These are phyloP conservation scores for Ensete ventricosum DNA, from an alignment of 176 grass and related monocot species.

Conservation along the genomic window DNA sequence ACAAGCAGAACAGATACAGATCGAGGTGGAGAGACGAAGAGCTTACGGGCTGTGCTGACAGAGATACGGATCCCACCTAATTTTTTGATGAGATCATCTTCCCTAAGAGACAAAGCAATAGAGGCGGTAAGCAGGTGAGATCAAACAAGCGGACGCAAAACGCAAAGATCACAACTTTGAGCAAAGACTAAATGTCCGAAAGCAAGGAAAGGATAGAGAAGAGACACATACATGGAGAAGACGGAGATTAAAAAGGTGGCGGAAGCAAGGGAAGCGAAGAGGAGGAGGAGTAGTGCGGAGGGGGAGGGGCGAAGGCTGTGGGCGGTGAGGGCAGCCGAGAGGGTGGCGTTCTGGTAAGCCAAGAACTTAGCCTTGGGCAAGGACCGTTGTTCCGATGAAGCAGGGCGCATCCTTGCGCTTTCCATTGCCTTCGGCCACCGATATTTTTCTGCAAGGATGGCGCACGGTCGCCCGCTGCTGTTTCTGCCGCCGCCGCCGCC, in stretches of 20 bases:
- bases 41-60: constrained; percentile 36
- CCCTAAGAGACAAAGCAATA: constrained; percentile 34
- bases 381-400: not conserved
- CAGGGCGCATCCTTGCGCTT: not conserved
- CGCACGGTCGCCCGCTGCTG: not conserved
- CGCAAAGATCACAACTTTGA: not conserved
- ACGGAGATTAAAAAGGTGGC: constrained; percentile 35
- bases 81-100: constrained; percentile 33
- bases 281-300: constrained; percentile 45
- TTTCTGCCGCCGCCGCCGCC: not conserved
- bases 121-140: not conserved
- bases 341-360: constrained; percentile 60
- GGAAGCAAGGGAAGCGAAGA: constrained; percentile 28
- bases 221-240: constrained; percentile 38
- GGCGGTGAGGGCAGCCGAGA: constrained; percentile 49
- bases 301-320: constrained; percentile 53
- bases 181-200: not conserved
- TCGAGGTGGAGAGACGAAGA: constrained; percentile 5
- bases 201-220: constrained; percentile 1
- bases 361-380: constrained; percentile 61
- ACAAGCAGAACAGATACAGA: not conserved
- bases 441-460: not conserved
- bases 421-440: constrained; percentile 2
- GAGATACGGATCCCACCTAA: constrained; percentile 31
- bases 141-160: not conserved